These are phyloP conservation scores for Lentinula lateritia DNA, from an alignment of 768 basidiomycete species.

Conservation along the genomic window DNA sequence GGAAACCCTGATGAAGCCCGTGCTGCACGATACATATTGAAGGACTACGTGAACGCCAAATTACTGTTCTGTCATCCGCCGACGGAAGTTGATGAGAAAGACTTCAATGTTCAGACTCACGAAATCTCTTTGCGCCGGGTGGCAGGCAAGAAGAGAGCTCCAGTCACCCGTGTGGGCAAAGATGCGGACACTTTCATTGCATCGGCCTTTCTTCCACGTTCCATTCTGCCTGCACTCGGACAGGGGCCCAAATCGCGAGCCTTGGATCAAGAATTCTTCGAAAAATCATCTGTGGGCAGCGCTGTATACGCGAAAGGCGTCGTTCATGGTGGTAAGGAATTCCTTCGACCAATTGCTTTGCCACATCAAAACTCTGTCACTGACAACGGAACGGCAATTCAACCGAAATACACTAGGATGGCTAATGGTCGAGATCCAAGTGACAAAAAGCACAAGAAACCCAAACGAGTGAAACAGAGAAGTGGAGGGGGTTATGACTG, in stretches of 20 bases:
- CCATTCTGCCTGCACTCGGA: slow-evolving; percentile 22
- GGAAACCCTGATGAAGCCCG: slow-evolving; percentile 97
- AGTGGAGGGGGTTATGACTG: slow-evolving; percentile 91
- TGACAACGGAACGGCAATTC: slow-evolving; percentile 69
- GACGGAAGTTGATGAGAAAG: slow-evolving; percentile 57
- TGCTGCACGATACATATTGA: slow-evolving; percentile 85
- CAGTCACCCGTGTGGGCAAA: slow-evolving; percentile 80
- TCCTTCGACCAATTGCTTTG: slow-evolving; percentile 61
- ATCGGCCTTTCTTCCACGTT: slow-evolving; percentile 17
- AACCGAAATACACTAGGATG: slow-evolving; percentile 33
- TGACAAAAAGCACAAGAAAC: slow-evolving; percentile 81
- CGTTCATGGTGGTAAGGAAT: slow-evolving; percentile 49
- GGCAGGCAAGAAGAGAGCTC: slow-evolving; percentile 83
- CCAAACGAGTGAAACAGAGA: slow-evolving; percentile 78
- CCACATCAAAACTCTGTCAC: slow-evolving; percentile 82
- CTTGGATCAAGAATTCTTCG: slow-evolving; percentile 83
- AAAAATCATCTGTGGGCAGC: slow-evolving; percentile 41
- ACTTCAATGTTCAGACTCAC: slow-evolving; percentile 73
- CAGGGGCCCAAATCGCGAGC: slow-evolving; percentile 55
- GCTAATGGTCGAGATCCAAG: slow-evolving; percentile 25
- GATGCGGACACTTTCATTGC: slow-evolving; percentile 78
- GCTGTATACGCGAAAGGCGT: slow-evolving; percentile 63
- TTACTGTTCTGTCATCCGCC: slow-evolving; percentile 88
- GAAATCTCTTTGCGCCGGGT: slow-evolving; percentile 52
- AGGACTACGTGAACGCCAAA: slow-evolving; percentile 96